Evolutionary conservation across 148 eudicot genomes (phyloP).

Genomic region (Rhododendron kiyosumense): DNA sequence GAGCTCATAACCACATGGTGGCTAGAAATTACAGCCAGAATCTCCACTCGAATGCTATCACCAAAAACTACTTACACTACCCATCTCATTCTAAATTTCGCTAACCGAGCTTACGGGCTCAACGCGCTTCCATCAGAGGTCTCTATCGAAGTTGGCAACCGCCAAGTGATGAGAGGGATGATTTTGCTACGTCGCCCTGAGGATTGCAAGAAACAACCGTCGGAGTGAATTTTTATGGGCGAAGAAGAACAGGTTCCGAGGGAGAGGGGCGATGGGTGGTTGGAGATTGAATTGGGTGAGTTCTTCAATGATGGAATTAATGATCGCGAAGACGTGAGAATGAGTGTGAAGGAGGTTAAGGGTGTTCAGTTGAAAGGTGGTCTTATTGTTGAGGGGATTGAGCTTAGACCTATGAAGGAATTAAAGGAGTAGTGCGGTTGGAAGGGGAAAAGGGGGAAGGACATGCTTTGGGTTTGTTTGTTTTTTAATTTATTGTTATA

Average conservation of each 20-base stretch:
- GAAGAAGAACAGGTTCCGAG: slow-evolving; percentile 1
- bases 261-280: slow-evolving; percentile 58
- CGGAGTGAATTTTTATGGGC: neutral
- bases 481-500: no score
- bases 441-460: neutral
- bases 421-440: neutral
- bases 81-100: slow-evolving; percentile 37
- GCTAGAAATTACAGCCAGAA: slow-evolving; percentile 49
- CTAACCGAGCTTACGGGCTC: slow-evolving; percentile 49
- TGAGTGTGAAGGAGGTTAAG: slow-evolving; percentile 58
- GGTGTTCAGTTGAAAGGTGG: slow-evolving; percentile 83
- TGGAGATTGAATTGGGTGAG: slow-evolving; percentile 64
- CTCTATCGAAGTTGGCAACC: slow-evolving; percentile 30
- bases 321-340: slow-evolving; percentile 32
- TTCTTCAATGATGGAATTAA: slow-evolving; percentile 28
- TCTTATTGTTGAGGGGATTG: slow-evolving; percentile 62
- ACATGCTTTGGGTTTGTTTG: neutral
- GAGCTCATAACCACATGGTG: slow-evolving; percentile 54
- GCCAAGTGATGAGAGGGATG: slow-evolving; percentile 11
- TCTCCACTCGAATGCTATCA: slow-evolving; percentile 23
- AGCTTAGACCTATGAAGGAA: slow-evolving; percentile 43
- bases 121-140: slow-evolving; percentile 43
- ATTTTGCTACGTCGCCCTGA: slow-evolving; percentile 14
- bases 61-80: slow-evolving; percentile 52
- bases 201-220: neutral